Percentiles rank a stretch among this genome's conserved stretches.
Conservation (phyloP, 768 basidiomycete species). For the Kwoniella pini region DNA sequence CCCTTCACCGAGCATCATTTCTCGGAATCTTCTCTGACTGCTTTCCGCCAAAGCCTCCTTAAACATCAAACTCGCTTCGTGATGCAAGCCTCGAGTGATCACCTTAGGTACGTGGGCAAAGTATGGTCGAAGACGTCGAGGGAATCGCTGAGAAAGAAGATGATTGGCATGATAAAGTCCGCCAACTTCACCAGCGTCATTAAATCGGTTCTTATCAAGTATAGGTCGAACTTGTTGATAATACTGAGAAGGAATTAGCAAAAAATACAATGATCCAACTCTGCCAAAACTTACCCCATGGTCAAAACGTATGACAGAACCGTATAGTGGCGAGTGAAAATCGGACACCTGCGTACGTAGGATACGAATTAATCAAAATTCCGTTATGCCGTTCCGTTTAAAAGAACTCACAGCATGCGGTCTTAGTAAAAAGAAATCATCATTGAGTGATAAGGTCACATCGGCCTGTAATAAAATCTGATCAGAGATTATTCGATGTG, state of each 20-base stretch:
- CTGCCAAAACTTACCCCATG: conserved; percentile 42
- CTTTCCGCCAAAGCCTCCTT: conserved; percentile 37
- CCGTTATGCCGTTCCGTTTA: too few relatives aligned
- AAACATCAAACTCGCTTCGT: conserved; percentile 52
- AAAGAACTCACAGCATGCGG: conserved; percentile 38
- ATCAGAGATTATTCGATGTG: too few relatives aligned
- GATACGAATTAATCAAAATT: too few relatives aligned
- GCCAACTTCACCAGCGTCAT: conserved; percentile 47
- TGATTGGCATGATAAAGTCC: conserved; percentile 52
- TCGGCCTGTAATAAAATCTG: conserved; percentile 21
- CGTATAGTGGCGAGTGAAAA: conserved; percentile 48
- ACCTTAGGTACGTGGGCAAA: conserved; percentile 52
- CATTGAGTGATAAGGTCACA: conserved; percentile 44
- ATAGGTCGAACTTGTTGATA: conserved; percentile 44
- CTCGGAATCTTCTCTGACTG: conserved; percentile 43
- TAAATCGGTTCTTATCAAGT: conserved; percentile 42
- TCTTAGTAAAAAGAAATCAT: conserved; percentile 48
- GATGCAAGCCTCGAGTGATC: conserved; percentile 48
- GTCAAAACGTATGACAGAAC: conserved; percentile 50
- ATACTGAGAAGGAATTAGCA: conserved; percentile 12
- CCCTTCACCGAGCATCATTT: conserved; percentile 41
- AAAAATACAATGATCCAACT: neutral
- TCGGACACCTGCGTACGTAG: conserved; percentile 34
- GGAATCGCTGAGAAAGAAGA: conserved; percentile 46
- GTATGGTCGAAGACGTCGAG: conserved; percentile 44